phyloP scores from a whole-genome alignment of 768 basidiomycete genomes.

The Myochromella boudieri region DNA sequence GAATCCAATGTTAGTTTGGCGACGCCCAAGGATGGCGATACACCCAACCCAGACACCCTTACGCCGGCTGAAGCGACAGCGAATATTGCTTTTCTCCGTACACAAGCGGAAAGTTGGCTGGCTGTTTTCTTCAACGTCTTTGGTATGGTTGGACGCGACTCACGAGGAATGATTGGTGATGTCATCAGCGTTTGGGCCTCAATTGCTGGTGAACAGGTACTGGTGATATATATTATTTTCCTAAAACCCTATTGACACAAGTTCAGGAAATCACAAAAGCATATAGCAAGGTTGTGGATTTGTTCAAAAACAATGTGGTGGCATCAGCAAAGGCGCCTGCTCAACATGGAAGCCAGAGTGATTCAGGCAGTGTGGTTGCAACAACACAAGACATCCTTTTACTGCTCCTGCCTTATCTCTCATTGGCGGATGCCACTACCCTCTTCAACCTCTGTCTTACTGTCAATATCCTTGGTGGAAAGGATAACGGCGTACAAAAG shows the following conservation, averaged over 20 bases:
- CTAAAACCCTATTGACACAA: neutral
- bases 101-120: constrained; percentile 89
- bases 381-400: constrained; percentile 85
- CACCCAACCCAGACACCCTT: constrained; percentile 31
- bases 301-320: constrained; percentile 66
- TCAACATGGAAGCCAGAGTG: constrained; percentile 29
- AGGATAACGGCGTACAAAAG: constrained; percentile 91
- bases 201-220: constrained; percentile 72
- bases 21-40: constrained; percentile 32
- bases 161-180: constrained; percentile 77
- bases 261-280: constrained; percentile 75
- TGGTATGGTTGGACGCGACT: constrained; percentile 75
- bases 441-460: constrained; percentile 74
- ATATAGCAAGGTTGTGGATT: constrained; percentile 71
- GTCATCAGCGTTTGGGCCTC: constrained; percentile 86
- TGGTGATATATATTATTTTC: constrained; percentile 18
- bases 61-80: constrained; percentile 57
- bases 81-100: constrained; percentile 72
- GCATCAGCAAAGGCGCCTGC: constrained; percentile 32
- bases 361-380: constrained; percentile 48
- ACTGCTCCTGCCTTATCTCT: constrained; percentile 77
- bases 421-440: constrained; percentile 53
- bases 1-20: constrained; percentile 70
- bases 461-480: constrained; percentile 65
- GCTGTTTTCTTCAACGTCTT: constrained; percentile 98